Base-by-base conservation (phyloP, 2,329 filamentous ascomycete species). In the Leptographium wingfieldii region DNA sequence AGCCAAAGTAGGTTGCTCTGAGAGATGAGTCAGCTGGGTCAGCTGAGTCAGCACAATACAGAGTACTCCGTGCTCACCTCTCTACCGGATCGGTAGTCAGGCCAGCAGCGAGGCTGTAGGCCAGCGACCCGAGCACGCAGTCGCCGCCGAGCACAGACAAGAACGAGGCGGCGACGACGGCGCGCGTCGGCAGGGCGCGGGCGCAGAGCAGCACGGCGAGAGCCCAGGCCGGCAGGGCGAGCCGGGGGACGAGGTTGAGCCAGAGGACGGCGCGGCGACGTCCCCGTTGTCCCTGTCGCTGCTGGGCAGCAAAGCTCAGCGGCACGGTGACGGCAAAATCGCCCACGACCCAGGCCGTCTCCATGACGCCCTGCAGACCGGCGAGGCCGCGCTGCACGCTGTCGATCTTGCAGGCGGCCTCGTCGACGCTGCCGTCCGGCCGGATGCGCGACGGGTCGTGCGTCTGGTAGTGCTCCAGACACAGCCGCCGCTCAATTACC, bases 321-420 rank as follows among this genome's bases (percentile, higher is more conserved):
- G 77, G 77, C 40, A 79, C 76, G 0, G 77, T 77, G 74, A 78
- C 75, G 46, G 74, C 48, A 35, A 79, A 77, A 60, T 80, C 77
- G 56, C 77, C 77, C 6, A 74, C 72, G n/a, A 78, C 74, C 76
- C 76, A 78, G 0, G 72, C 64, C 1, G 75, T 77, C 57, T 80
- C 77, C 72, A 78, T 76, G 4, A 67, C 68, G 0, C 80, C 80
- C 60, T 80, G 77, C 5, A 82, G 71, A 71, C 76, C 75, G 3
- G 80, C 81, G 10, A 83, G 69, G 19, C 70, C 69, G 59, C 75
- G 70, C 66, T 83, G 80, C 5, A 83, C 72, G 14, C 66, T 67
- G 60, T 81, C 74, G 11, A 79, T 66, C 65, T 84, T 84, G 68
- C 81, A 84, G 3, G 80, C 66, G 60, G 73, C 68, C 67, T 84